Evolutionary conservation across 352 stramenopile genomes (phyloP).

Genomic region (Phytophthora tentaculata): DNA sequence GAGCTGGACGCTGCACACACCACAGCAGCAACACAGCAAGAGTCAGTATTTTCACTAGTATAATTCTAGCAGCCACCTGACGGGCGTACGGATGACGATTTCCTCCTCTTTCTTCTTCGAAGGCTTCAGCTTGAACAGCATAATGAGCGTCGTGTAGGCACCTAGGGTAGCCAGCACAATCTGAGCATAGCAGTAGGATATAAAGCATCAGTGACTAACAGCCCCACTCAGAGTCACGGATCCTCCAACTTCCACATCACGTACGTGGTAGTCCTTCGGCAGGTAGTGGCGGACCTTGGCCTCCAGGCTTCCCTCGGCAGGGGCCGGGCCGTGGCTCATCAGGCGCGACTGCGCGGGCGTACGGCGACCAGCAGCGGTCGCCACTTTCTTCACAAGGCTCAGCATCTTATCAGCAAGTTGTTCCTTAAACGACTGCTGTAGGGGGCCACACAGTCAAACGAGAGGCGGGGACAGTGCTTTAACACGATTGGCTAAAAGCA

Average conservation of each 20-base stretch:
- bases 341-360: slow-evolving; percentile 66
- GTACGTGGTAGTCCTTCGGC: slow-evolving; percentile 88
- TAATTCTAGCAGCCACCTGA: not conserved
- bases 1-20: slow-evolving; percentile 41
- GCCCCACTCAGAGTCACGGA: not conserved
- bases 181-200: slow-evolving; percentile 28
- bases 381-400: slow-evolving; percentile 80
- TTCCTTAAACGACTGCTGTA: slow-evolving; percentile 26
- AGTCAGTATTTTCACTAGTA: slow-evolving; percentile 1
- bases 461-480: slow-evolving; percentile 18
- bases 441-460: slow-evolving; percentile 26
- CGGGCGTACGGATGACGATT: slow-evolving; percentile 50
- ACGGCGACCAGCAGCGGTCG: slow-evolving; percentile 40
- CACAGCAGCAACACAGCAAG: not conserved
- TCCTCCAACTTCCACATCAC: slow-evolving; percentile 1
- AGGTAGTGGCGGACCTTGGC: slow-evolving; percentile 86
- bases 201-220: slow-evolving; percentile 9
- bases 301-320: slow-evolving; percentile 76
- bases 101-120: slow-evolving; percentile 81
- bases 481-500: slow-evolving; percentile 21
- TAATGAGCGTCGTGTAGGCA: slow-evolving; percentile 80
- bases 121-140: slow-evolving; percentile 87
- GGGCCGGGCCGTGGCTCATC: slow-evolving; percentile 75
- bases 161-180: slow-evolving; percentile 86
- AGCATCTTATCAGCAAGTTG: slow-evolving; percentile 52